Base-by-base conservation (phyloP, 176 grass and related monocot genomes). In the Bolboschoenus planiculmis region DNA sequence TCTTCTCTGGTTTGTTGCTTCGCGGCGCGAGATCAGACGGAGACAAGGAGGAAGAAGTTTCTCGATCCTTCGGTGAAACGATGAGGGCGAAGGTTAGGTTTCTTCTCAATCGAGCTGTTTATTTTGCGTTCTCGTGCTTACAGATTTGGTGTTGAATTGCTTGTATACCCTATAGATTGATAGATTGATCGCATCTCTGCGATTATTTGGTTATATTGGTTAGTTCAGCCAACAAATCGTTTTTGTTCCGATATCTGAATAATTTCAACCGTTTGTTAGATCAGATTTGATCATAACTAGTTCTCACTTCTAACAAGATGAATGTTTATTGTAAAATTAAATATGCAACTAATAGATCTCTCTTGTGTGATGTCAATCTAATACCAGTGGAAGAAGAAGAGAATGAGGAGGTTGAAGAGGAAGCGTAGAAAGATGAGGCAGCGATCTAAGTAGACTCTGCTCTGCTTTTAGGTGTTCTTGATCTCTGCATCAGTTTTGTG, bases 401-500 rank as follows among this genome's bases (percentile, higher is more conserved):
- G 90, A 47, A 96, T 96, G 93, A 92, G 90, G 90, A 85, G 93
- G 63, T 91, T 90, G 44, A 96, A 96, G 90, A 90, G 90, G 88
- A 96, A 96, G 90, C 90, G 93, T 61, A 85, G 90, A 87, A 95
- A 92, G 88, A 95, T 92, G 90, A 90, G 93, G 84, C 90, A 95
- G 86, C 87, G 90, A 87, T 92, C 90, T 5, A 94, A 92, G 86
- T 92, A 95, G 86, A 48, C 2, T 8, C 7, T 36, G 33, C 63
- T 37, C 33, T 37, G 14, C 15, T 5, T 63, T 34, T 67, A n/a
- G 30, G 0, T 67, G 11, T 37, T 34, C 63, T 24, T 58, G 56
- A 58, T 58, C n/a, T 8, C n/a, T 58, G 16, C 33, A 67, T 67
- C 63, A 67, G n/a, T 64, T 67, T 67, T 67, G 31, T 67, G 33